Evolutionary conservation across 2,329 filamentous ascomycete genomes (phyloP), one percentile per base, ranked within the genome.

Genomic region (Diaporthe citri): DNA sequence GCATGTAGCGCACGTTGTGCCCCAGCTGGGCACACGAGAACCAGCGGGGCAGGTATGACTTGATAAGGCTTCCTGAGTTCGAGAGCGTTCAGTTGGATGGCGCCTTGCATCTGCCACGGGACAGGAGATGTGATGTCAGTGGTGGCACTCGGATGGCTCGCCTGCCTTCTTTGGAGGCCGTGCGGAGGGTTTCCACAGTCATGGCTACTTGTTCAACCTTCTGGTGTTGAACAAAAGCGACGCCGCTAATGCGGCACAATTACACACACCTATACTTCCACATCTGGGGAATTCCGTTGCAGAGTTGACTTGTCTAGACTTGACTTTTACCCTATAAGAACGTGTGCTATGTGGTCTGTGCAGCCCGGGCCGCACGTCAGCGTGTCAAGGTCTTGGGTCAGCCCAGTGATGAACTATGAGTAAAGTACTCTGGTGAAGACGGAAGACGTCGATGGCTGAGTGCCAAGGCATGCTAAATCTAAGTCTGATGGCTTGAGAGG

Each of bases 1-100:
- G 60, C 60, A 7, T 66, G 28, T 66, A n/a, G 60, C 34, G 31
- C 20, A 66, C 60, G 43, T 66, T 66, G 43, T 20, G 20, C 20
- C 20, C 20, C 28, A 51, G 20, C 41, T 48, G 60, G n/a, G 10
- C 4, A 2, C 60, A 36, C 22, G 20, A 48, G 43, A 8, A 22
- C 7, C 60, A 64, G 17, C 41, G 60, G 8, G 41, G 25, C 10
- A 64, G 41, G n/a, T 31, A 25, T 34, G 25, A 22, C 4, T 8
- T 25, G 9, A n/a, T 36, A 9, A 51, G 41, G 5, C 28, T 36
- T 13, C 6, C 17, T 62, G 10, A 20, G 17, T 15, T 25, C 22
- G 13, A 22, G 10, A 13, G 22, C 25, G 34, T 25, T 12, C n/a
- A 62, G 13, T 43, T 22, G 8, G 7, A 17, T 41, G 39, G 4